A percentile compares a stretch with the other conserved stretches of the same genome.
phyloP scores from a whole-genome alignment of 2,329 filamentous ascomycete species.

The Scedosporium aurantiacum region DNA sequence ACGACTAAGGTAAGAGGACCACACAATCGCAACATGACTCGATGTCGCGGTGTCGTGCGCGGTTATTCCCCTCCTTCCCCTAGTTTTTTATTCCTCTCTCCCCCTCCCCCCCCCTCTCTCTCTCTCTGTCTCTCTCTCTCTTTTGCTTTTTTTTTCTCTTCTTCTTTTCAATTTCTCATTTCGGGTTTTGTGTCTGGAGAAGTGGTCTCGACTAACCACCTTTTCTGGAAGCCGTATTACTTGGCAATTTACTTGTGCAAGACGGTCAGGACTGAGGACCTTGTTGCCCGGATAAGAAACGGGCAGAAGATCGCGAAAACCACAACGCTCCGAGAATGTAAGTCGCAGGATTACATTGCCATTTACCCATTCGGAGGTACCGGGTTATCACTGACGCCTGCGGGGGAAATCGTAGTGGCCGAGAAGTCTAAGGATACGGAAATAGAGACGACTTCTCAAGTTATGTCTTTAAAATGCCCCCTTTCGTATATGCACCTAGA shows the following conservation, averaged over 20 bases:
- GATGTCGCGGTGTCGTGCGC: background rate
- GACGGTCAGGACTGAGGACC: slow-evolving; percentile 56
- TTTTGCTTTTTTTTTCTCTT: too few species aligned
- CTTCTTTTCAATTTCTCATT: too few species aligned
- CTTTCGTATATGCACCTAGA: slow-evolving; percentile 75
- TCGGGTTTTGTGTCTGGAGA: slow-evolving; percentile 11
- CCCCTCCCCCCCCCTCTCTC: too few species aligned
- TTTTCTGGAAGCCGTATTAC: slow-evolving; percentile 51
- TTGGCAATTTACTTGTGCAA: slow-evolving; percentile 67
- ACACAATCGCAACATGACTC: background rate
- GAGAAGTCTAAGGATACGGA: slow-evolving; percentile 77
- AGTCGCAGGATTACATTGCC: slow-evolving; percentile 19
- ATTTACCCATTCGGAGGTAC: background rate
- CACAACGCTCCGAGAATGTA: slow-evolving; percentile 76
- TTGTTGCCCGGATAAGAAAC: slow-evolving; percentile 56
- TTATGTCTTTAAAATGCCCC: slow-evolving; percentile 87
- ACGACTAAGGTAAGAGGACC: slow-evolving; percentile 64
- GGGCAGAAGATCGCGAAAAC: slow-evolving; percentile 68
- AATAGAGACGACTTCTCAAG: slow-evolving; percentile 76
- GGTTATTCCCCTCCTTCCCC: background rate
- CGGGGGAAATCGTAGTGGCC: slow-evolving; percentile 46
- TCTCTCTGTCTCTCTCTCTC: too few species aligned
- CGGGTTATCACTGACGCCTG: background rate
- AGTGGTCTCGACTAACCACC: slow-evolving; percentile 11
- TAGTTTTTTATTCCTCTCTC: too few species aligned